These are phyloP conservation scores for Cylindrodendrum hubeiense DNA, from an alignment of 2,329 filamentous ascomycete genomes.

Conservation along the genomic window DNA sequence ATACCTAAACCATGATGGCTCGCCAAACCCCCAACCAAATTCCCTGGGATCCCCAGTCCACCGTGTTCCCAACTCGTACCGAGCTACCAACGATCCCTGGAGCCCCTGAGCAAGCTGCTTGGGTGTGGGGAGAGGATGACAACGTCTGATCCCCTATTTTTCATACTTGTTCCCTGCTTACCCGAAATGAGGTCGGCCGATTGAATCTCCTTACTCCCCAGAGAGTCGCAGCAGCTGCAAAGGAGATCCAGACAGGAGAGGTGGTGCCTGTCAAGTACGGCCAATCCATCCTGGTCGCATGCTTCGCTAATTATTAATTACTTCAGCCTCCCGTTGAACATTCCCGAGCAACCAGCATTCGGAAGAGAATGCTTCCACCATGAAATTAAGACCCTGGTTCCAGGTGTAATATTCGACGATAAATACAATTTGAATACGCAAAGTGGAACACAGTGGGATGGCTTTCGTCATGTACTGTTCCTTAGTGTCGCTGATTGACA, in stretches of 20 bases:
- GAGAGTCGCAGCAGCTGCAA: not conserved
- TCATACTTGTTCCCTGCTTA: not conserved
- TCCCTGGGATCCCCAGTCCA: not conserved
- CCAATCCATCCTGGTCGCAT: too few relatives aligned
- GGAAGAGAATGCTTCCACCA: not conserved
- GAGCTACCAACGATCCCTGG: not conserved
- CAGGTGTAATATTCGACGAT: not conserved
- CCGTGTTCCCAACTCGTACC: not conserved
- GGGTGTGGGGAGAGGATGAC: slow-evolving; percentile 10
- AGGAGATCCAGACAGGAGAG: not conserved
- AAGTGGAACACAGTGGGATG: slow-evolving; percentile 8
- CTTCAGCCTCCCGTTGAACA: not conserved
- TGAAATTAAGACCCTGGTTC: not conserved
- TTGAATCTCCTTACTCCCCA: slow-evolving; percentile 6
- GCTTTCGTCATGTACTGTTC: not conserved
- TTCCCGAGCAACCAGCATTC: not conserved
- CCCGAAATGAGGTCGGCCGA: not conserved
- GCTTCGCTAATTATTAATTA: not conserved
- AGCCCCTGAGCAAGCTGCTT: slow-evolving; percentile 2
- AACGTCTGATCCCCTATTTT: not conserved
- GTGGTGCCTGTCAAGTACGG: not conserved
- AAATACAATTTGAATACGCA: slow-evolving; percentile 2
- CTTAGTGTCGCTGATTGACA: rapidly evolving
- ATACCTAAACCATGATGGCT: not conserved
- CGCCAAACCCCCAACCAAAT: not conserved